Evolutionary conservation across 345 rosid genomes (phyloP), one percentile per base, ranked within the genome.

Genomic region (Xanthoceras sorbifolium): DNA sequence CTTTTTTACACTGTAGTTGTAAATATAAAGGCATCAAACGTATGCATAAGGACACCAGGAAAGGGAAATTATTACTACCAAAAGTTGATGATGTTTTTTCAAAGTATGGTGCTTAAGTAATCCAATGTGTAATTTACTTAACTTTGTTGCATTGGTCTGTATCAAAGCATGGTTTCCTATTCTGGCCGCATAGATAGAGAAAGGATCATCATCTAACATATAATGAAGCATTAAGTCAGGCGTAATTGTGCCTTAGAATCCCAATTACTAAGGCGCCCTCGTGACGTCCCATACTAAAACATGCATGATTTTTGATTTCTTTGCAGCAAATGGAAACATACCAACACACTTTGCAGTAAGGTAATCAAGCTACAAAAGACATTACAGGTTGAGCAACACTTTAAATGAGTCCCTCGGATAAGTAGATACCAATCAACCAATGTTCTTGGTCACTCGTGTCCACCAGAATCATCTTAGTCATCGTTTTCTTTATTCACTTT

Each of bases 401-500:
- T 14, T 77, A 10, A 2, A 42, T 68, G 65, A 4, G 14, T 31
- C 25, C 38, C 50, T 31, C 6, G 22, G 5, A 17, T 32, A 0
- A 29, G 38, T 6, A 25, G 38, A 48, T 23, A 42, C 15, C 46
- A 10, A 42, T 42, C 14, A n/a, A n/a, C 38, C 23, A 48, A 50
- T n/a, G 9, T 57, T 78, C 46, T 73, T 82, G 66, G 22, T 71
- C 61, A 28, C 18, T 64, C n/a, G 17, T 32, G 32, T 29, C 9
- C 61, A 29, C 26, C 18, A 4, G 17, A 52, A 29, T 68, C 80
- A 17, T 77, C 76, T 31, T 44, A n/a, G 10, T 65, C 76, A 25
- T 42, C 61, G 32, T 14, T 26, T 20, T 73, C 74, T 36, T 70
- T 62, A 4, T 38, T 74, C 15, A 5, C 52, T 52, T 79, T 46